Evolutionary conservation across 2,329 filamentous ascomycete genomes (phyloP).

Genomic region (Aureobasidium leucospermi): DNA sequence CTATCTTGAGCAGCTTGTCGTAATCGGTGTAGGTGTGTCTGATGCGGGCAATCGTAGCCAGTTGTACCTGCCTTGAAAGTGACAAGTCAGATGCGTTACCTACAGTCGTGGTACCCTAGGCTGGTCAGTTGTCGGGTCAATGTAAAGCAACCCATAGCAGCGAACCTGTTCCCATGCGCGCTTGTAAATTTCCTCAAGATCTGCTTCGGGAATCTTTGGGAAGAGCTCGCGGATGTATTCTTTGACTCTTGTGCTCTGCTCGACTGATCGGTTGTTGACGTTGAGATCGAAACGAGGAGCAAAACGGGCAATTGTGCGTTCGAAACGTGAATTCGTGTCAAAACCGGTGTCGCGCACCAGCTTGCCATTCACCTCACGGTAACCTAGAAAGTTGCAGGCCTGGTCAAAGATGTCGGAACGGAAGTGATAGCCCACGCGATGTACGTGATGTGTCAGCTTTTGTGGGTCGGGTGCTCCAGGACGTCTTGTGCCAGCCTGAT

Average conservation of each 20-base stretch:
- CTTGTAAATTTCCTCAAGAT: conserved; percentile 51
- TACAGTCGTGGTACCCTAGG: conserved; percentile 48
- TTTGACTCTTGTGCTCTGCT: conserved; percentile 42
- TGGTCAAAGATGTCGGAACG: conserved; percentile 51
- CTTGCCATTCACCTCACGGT: conserved; percentile 24
- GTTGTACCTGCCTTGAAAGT: conserved; percentile 50
- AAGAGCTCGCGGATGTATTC: conserved; percentile 56
- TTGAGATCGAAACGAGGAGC: conserved; percentile 10
- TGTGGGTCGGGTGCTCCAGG: conserved; percentile 19
- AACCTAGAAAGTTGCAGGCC: conserved; percentile 47
- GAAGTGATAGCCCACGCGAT: conserved; percentile 58
- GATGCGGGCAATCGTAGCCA: conserved; percentile 56
- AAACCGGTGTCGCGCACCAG: conserved; percentile 24
- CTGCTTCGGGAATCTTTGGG: conserved; percentile 53
- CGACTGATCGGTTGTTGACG: conserved; percentile 17
- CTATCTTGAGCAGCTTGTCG: conserved; percentile 48
- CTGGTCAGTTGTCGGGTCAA: conserved; percentile 19
- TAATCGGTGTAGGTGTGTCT: conserved; percentile 57
- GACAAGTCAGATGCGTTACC: conserved; percentile 49
- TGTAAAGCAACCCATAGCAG: neutral
- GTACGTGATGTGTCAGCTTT: conserved; percentile 51
- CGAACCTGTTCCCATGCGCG: conserved; percentile 54
- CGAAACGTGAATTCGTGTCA: conserved; percentile 12
- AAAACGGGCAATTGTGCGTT: conserved; percentile 11
- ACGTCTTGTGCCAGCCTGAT: conserved; percentile 8